A percentile compares a stretch with the other conserved stretches of the same genome.
phyloP scores from a whole-genome alignment of 805 yeast species.

The Yarrowia yakushimensis region DNA sequence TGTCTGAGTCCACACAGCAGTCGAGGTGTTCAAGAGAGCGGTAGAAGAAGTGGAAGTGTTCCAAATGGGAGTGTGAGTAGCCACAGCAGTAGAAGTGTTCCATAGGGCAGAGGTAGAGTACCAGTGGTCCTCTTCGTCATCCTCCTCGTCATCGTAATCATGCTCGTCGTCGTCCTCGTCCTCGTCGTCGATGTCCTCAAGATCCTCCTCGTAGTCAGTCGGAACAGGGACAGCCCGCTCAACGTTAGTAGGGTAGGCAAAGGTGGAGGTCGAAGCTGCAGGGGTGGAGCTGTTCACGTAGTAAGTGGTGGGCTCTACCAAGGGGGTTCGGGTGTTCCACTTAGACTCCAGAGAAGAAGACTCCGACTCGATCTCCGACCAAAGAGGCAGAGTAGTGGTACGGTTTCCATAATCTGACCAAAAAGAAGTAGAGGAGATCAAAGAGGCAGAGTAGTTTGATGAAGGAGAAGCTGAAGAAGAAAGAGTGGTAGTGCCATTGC shows the following conservation, averaged over 20 bases:
- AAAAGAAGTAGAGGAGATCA: not conserved
- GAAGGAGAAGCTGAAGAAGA: not conserved
- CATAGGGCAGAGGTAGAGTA: not conserved
- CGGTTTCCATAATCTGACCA: not conserved
- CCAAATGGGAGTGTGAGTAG: not conserved
- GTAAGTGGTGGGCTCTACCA: not conserved
- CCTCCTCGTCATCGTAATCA: not conserved
- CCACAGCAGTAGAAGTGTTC: not conserved
- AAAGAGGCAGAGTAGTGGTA: constrained; percentile 10
- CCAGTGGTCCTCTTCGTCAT: not conserved
- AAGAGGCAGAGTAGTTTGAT: constrained; percentile 4
- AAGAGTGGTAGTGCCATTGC: not conserved
- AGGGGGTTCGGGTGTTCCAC: not conserved
- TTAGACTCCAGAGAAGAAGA: not conserved
- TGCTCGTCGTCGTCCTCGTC: not conserved
- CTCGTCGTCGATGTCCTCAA: not conserved
- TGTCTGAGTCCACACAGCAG: not conserved
- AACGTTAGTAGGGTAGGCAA: not conserved
- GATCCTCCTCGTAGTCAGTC: not conserved
- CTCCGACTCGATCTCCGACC: not conserved
- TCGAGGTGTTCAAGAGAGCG: not conserved
- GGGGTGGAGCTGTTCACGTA: not conserved
- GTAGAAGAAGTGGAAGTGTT: not conserved
- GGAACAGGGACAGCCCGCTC: constrained; percentile 1
- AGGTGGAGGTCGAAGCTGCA: not conserved